phyloP scores from a whole-genome alignment of 1,284 basidiomycete genomes.

The Boletus semigastroideus region DNA sequence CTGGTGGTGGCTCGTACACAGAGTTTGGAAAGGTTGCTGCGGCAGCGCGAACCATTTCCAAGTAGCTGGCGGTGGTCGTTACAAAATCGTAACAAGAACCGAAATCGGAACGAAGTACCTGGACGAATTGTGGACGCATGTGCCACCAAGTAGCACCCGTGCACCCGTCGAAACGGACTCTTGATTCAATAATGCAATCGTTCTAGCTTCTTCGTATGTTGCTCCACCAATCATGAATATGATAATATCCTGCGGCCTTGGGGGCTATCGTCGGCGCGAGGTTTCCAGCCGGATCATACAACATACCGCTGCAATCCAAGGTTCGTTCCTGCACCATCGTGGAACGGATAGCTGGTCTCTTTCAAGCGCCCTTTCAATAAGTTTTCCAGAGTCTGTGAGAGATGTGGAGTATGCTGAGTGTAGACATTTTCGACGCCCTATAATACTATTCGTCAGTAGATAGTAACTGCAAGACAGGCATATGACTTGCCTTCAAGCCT shows the following conservation, averaged over 20 bases:
- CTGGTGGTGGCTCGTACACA: slow-evolving; percentile 69
- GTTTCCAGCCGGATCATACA: neutral
- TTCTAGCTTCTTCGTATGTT: slow-evolving; percentile 90
- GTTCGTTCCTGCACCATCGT: slow-evolving; percentile 70
- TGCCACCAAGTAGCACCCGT: slow-evolving; percentile 86
- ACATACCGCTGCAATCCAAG: slow-evolving; percentile 65
- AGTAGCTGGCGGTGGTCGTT: slow-evolving; percentile 49
- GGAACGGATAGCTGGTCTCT: slow-evolving; percentile 90
- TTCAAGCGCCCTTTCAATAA: slow-evolving; percentile 85
- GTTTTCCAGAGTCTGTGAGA: slow-evolving; percentile 90
- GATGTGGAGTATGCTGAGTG: slow-evolving; percentile 94
- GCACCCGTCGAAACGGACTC: slow-evolving; percentile 61
- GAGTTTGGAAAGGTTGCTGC: slow-evolving; percentile 60
- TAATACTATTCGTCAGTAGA: slow-evolving; percentile 1
- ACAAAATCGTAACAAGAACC: neutral
- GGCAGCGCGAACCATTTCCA: slow-evolving; percentile 71
- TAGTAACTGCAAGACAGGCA: neutral
- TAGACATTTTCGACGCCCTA: slow-evolving; percentile 99
- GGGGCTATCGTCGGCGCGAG: neutral
- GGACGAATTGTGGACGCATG: slow-evolving; percentile 89
- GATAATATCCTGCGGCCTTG: slow-evolving; percentile 92
- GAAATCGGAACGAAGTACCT: slow-evolving; percentile 50
- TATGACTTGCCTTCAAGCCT: slow-evolving; percentile 75
- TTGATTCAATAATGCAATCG: slow-evolving; percentile 84
- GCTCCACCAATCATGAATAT: slow-evolving; percentile 94